Percentiles rank a stretch among this genome's conserved stretches.
These are phyloP conservation scores for Trichosanthes cucumerina DNA, from an alignment of 306 rosid species.

Conservation along the genomic window DNA sequence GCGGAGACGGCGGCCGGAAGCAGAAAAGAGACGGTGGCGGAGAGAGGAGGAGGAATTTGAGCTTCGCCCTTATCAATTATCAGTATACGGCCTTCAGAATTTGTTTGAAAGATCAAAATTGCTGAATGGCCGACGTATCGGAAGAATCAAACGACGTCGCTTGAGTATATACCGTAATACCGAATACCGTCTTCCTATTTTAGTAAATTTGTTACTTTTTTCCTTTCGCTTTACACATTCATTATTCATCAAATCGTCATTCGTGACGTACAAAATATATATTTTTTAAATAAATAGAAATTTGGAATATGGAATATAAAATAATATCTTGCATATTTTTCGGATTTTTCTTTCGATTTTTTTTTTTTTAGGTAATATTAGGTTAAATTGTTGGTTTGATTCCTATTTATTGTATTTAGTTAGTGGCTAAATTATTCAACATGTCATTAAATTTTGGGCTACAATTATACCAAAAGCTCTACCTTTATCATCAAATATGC, in stretches of 20 bases:
- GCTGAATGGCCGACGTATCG: not conserved
- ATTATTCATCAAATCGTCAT: not conserved
- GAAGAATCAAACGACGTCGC: constrained; percentile 6
- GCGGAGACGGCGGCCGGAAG: not conserved
- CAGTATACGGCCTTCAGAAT: not conserved
- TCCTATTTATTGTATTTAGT: no score
- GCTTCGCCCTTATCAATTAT: not conserved
- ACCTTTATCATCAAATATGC: no score
- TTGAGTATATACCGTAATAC: not conserved
- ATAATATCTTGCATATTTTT: no score
- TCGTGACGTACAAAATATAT: not conserved
- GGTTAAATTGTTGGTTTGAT: no score
- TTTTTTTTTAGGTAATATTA: no score
- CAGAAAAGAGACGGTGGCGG: not conserved
- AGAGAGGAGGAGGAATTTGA: not conserved
- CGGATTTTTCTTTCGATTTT: no score
- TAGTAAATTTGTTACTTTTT: not conserved
- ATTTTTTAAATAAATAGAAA: not conserved
- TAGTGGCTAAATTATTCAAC: no score
- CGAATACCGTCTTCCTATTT: not conserved
- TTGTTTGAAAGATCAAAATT: not conserved
- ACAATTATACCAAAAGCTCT: no score
- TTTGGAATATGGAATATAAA: no score
- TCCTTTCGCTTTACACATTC: not conserved
- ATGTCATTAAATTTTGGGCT: no score